Evolutionary conservation across 192 early-diverging fungal species (phyloP), one percentile per base, ranked within the genome.

Genomic region (Entomortierella beljakovae): DNA sequence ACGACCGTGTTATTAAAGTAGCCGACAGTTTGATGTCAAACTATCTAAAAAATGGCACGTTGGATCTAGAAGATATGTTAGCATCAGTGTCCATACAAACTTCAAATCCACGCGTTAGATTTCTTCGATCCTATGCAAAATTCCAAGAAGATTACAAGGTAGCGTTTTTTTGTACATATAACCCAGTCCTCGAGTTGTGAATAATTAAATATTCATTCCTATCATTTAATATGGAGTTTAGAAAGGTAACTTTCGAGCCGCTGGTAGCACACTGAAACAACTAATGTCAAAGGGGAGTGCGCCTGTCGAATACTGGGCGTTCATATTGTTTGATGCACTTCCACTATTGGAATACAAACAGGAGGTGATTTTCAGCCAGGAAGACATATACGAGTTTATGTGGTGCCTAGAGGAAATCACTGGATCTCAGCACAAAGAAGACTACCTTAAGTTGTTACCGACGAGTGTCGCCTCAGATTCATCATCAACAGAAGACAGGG

Each of bases 351-450:
- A 90, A 29, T 82, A 75, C 40, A 86, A 92, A 57, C 16, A 59
- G 7, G 25, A 37, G 9, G 43, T 91, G 51, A 83, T 93, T 31
- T 91, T 93, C 57, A 64, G 75, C 43, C 66, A 84, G 0, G 68
- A 82, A 2, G 85, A 89, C 18, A 93, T 90, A 1, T 80, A 83
- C 25, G 92, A 86, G 66, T 69, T 93, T 49, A 90, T 93, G 90
- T 77, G 86, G 46, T 85, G 87, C 74, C 74, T 90, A 11, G 92
- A 93, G 61, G 81, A 89, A 28, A 43, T 87, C 20, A 60, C 61
- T 25, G 64, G 64, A 50, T 73, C 79, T 13, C 79, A 71, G 53
- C 38, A 63, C 64, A 81, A 57, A 32, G 23, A 50, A n/a, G 70
- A 72, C 52, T 81, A 81, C 20, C 64, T 81, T 18, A 55, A 68